Evolutionary conservation across 495 filamentous ascomycete genomes (phyloP).

Genomic region (Aspergillus sclerotioniger): DNA sequence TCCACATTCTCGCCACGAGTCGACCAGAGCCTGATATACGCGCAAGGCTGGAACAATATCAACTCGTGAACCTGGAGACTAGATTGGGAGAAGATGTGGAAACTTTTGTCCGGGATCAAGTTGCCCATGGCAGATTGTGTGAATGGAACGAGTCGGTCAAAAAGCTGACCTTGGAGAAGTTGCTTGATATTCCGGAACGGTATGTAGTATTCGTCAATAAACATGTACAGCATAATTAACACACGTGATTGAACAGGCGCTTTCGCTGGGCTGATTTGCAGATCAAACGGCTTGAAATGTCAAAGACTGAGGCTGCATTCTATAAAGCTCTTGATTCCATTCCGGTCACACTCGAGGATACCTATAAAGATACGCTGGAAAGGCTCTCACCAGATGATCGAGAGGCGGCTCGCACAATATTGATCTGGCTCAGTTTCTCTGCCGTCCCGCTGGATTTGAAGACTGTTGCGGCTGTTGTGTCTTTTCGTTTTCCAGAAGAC

Average conservation of each 20-base stretch:
- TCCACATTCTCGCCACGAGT: conserved; percentile 20
- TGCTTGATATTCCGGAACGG: conserved; percentile 8
- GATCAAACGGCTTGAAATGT: conserved; percentile 11
- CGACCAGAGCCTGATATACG: conserved; percentile 12
- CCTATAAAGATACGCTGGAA: conserved; percentile 7
- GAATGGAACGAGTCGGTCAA: neutral
- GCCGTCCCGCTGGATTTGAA: neutral
- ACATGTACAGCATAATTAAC: conserved; percentile 1
- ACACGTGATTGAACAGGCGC: conserved; percentile 4
- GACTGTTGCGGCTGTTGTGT: conserved; percentile 2
- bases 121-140: neutral
- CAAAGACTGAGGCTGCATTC: neutral
- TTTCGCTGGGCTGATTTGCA: conserved; percentile 19
- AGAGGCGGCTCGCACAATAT: neutral
- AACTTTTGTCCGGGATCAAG: conserved; percentile 8
- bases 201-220: neutral
- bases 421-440: conserved; percentile 9
- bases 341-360: conserved; percentile 5
- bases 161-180: neutral
- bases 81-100: conserved; percentile 9
- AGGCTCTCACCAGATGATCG: neutral
- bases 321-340: conserved; percentile 2
- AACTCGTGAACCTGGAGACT: conserved; percentile 3
- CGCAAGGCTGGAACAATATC: neutral
- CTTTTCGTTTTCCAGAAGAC: neutral